Evolutionary conservation across 1,139 yeast species (phyloP), one percentile per base, ranked within the genome.

Genomic region (Sugiyamaella xylanicola): DNA sequence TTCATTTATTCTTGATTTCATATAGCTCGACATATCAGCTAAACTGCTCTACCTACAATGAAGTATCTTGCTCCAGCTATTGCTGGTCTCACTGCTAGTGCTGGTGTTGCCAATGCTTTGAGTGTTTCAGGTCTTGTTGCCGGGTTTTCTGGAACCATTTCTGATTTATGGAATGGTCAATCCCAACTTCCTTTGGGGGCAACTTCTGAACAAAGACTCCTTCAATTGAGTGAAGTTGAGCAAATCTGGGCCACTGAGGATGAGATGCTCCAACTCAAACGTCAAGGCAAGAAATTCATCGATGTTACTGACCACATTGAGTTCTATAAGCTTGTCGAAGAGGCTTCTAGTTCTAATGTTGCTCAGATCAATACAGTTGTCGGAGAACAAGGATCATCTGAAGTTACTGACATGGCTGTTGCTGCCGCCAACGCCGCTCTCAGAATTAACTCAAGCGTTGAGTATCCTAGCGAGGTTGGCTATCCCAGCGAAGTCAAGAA

Each of bases 241-340:
- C 73, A 75, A 50, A 69, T 75, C 47, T 67, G 77, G 53, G 81
- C 81, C 49, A 70, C 77, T 15, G 95, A 87, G 65, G 68, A 70
- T 5, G 85, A 84, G 48, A 85, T 87, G 68, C 69, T 82, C 55
- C 68, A 70, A 9, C 74, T 86, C 59, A 80, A 77, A 65, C 76
- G 85, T 55, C 70, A 76, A 25, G 84, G 86, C 46, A 71, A 77
- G 41, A 78, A 76, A 40, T 89, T 87, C 68, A 81, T 89, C 62
- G 96, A 90, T 71, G 78, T 89, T 41, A 87, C 96, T 5, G 76
- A 77, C 41, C 66, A 60, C 60, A 67, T 77, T 25, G 65, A 61
- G 25, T 48, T 58, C 54, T 40, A 59, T 61, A 20, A 48, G 36
- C 25, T 29, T 11, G 44, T 51, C 17, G 48, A 17, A 17, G 25